Evolutionary conservation across 352 stramenopile species (phyloP), one percentile per base, ranked within the genome.

Genomic region (Blastocystis sp.): DNA sequence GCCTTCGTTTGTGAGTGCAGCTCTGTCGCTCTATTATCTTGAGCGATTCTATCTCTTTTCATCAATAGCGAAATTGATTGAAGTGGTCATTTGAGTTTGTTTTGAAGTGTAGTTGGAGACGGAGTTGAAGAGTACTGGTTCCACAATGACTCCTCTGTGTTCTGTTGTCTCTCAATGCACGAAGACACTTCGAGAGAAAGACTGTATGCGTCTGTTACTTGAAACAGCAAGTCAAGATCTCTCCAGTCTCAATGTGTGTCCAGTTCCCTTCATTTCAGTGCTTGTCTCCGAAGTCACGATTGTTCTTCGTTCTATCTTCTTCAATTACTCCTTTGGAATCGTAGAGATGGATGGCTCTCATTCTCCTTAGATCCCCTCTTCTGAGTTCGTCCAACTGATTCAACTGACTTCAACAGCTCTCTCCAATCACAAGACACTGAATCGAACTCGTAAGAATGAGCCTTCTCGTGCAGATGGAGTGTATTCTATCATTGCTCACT

Each of bases 1-100:
- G 73, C 73, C 19, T 66, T 84, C 73, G 19, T 84, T 84, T 54
- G 73, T 84, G 73, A 57, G 68, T 7, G 73, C 73, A 2, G 51
- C 48, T 68, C 24, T 84, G 5, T 84, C 73, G 4, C 56, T 84
- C 1, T 84, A 84, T 48, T 84, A 84, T 68, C 48, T 30, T 4
- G 53, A 84, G n/a, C 53, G 73, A 33, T 84, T 68, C 53, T 68
- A 68, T n/a, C 22, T 84, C 4, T 62, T 69, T 68, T 62, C 73
- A 1, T 66, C 22, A 24, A 35, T 84, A 51, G 15, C 44, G 19
- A 84, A 69, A 24, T 51, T 84, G 53, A 40, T 66, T 44, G 73
- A 84, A 42, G 73, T 84, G 15, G 11, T 19, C 2, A 7, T 56
- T 66, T 22, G 9, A 33, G 5, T 27, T 15, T 15, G 51, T 44